Evolutionary conservation across 768 basidiomycete species (phyloP).

Genomic region (Mycena capillaripes): DNA sequence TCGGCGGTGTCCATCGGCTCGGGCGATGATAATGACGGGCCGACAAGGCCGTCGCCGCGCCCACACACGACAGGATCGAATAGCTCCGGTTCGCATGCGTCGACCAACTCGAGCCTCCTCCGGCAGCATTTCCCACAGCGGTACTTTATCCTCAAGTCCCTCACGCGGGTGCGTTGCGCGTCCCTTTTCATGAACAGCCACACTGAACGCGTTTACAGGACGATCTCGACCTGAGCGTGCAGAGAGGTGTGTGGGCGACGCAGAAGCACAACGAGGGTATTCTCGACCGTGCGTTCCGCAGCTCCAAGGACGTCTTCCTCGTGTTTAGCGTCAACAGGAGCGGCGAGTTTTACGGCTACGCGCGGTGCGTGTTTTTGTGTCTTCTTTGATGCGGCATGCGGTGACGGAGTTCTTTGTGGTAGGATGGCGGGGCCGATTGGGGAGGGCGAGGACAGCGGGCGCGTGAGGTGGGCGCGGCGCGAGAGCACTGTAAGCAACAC

Average conservation of each 20-base stretch:
- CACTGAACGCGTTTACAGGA: slow-evolving; percentile 68
- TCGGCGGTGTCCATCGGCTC: slow-evolving; percentile 51
- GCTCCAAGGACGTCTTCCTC: slow-evolving; percentile 87
- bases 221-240: slow-evolving; percentile 84
- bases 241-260: too few relatives aligned
- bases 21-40: background rate
- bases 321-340: slow-evolving; percentile 95
- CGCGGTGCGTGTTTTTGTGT: slow-evolving; percentile 63
- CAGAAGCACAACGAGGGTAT: slow-evolving; percentile 93
- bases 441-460: slow-evolving; percentile 55
- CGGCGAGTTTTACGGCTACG: slow-evolving; percentile 96
- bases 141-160: too few relatives aligned
- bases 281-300: slow-evolving; percentile 92
- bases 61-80: slow-evolving; percentile 56
- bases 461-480: slow-evolving; percentile 66
- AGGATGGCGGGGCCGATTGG: slow-evolving; percentile 82
- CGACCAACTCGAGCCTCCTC: too few relatives aligned
- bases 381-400: too few relatives aligned
- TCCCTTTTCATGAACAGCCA: too few relatives aligned
- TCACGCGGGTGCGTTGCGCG: too few relatives aligned
- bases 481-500: background rate
- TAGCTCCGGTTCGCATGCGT: slow-evolving; percentile 78
- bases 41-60: slow-evolving; percentile 21
- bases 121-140: too few relatives aligned
- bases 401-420: background rate